Conservation (phyloP, 352 stramenopile genomes). For the Thraustochytrium sp. region DNA sequence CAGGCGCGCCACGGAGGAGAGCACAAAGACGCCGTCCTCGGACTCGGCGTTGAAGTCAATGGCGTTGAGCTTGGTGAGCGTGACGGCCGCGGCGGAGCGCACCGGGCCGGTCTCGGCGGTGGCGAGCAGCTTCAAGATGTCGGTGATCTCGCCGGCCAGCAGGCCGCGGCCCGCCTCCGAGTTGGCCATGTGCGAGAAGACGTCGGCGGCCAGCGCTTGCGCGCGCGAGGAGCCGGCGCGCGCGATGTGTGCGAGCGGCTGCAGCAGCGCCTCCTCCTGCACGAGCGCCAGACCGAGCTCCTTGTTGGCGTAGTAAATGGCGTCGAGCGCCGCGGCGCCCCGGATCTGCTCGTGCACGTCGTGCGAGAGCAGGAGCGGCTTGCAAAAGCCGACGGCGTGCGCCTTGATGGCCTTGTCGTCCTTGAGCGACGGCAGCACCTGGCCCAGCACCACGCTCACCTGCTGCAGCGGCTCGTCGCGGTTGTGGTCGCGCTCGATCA, state of each 20-base stretch:
- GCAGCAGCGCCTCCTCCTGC: conserved; percentile 22
- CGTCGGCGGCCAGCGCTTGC: conserved; percentile 11
- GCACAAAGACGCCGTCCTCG: conserved; percentile 22
- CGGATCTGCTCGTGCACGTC: conserved; percentile 33
- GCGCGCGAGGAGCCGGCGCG: neutral
- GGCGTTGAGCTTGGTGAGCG: conserved; percentile 43
- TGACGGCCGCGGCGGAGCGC: conserved; percentile 19
- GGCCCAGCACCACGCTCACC: conserved; percentile 28
- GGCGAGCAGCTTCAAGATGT: conserved; percentile 34
- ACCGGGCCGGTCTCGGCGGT: neutral
- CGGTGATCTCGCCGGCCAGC: conserved; percentile 23
- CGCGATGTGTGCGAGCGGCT: neutral
- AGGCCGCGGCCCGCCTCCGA: conserved; percentile 13
- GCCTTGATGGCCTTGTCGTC: conserved; percentile 43
- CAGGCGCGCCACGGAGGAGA: conserved; percentile 18
- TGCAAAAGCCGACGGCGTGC: conserved; percentile 30
- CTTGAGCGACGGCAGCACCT: conserved; percentile 30
- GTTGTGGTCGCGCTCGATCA: conserved; percentile 31
- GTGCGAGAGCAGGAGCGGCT: neutral
- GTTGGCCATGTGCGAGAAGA: conserved; percentile 43
- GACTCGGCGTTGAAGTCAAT: conserved; percentile 41
- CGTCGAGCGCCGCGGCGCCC: conserved; percentile 9
- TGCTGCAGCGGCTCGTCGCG: conserved; percentile 40
- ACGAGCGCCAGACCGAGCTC: conserved; percentile 40
- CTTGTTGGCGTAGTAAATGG: conserved; percentile 43